Base-by-base conservation (phyloP, 148 eudicot species). In the Heliamphora exappendiculata region DNA sequence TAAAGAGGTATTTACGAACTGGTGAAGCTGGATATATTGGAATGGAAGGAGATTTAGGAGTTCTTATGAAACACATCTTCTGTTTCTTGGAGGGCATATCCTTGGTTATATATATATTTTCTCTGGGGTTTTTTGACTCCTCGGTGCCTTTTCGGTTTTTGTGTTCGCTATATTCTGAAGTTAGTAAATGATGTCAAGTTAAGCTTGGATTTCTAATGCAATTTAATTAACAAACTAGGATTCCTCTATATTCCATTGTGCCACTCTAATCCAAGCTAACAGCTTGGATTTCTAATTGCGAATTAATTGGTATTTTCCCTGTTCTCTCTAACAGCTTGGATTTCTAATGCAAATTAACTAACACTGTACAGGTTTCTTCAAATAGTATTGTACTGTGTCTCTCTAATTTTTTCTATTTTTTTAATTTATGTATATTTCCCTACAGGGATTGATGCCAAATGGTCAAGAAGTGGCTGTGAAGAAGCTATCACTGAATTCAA, bases 401-500 rank as follows among this genome's bases (percentile, higher is more conserved):
- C 10, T 50, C 8, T 62, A 31, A 20, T 26, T 62, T 4, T 62
- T 60, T 72, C 41, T 67, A 45, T 10, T 13, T 45, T 54, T 79
- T 51, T n/a, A n/a, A n/a, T n/a, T n/a, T n/a, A 29, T 33, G 62
- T 67, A 13, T 47, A 66, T 60, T 59, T 60, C 69, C 74, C 33
- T 65, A 20, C 83, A 91, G 98, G 98, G 97, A 80, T 83, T 90
- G 79, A 75, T 93, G 84, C 91, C 93, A 58, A 86, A 84, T 81
- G 97, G 94, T 81, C 90, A 89, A 82, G 88, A 83, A 80, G 81
- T 93, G 53, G 97, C 98, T 39, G 93, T 93, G 55, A 93, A 93
- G 86, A 91, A 86, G 85, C 81, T 91, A 29, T 86, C 97, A 8
- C 45, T 84, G 47, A 59, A 79, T 69, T 93, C 97, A 31, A 85